These are phyloP conservation scores for Zygosaccharomyces sapae DNA, from an alignment of 1,139 yeast genomes.

Conservation along the genomic window DNA sequence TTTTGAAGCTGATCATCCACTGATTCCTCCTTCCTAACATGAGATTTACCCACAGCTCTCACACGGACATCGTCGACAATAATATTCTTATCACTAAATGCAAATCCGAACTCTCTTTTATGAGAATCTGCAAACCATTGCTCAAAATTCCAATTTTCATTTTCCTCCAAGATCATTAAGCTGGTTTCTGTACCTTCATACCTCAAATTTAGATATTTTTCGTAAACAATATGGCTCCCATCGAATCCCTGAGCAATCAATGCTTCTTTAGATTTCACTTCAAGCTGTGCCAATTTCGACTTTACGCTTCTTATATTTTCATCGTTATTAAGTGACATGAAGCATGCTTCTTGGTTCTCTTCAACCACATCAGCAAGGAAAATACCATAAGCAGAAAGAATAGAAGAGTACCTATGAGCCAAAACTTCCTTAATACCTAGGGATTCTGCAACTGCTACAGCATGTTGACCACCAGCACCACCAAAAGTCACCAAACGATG, in stretches of 20 bases:
- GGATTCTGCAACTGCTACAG: conserved; percentile 48
- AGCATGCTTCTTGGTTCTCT: conserved; percentile 61
- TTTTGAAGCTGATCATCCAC: conserved; percentile 39
- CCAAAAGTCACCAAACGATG: conserved; percentile 54
- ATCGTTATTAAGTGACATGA: conserved; percentile 35
- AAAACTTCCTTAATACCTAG: conserved; percentile 46
- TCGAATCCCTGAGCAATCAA: conserved; percentile 48
- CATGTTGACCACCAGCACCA: conserved; percentile 62
- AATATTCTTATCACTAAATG: conserved; percentile 52
- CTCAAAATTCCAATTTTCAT: conserved; percentile 34
- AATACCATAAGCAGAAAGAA: conserved; percentile 55
- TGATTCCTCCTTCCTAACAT: conserved; percentile 32
- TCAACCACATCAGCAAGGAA: conserved; percentile 56
- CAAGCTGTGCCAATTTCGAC: conserved; percentile 37
- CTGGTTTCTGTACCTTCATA: conserved; percentile 87
- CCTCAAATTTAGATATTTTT: conserved; percentile 69
- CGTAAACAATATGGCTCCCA: conserved; percentile 42
- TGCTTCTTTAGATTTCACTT: conserved; percentile 27
- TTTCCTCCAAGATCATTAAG: conserved; percentile 54
- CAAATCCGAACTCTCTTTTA: conserved; percentile 66
- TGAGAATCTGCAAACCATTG: conserved; percentile 49
- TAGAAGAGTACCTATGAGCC: conserved; percentile 51
- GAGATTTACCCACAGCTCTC: conserved; percentile 55
- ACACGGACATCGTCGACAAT: conserved; percentile 82
- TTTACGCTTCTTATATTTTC: conserved; percentile 32